Evolutionary conservation across 129 eudicot genomes (phyloP), one percentile per base, ranked within the genome.

Genomic region (Chrysanthemum lavandulifolium): DNA sequence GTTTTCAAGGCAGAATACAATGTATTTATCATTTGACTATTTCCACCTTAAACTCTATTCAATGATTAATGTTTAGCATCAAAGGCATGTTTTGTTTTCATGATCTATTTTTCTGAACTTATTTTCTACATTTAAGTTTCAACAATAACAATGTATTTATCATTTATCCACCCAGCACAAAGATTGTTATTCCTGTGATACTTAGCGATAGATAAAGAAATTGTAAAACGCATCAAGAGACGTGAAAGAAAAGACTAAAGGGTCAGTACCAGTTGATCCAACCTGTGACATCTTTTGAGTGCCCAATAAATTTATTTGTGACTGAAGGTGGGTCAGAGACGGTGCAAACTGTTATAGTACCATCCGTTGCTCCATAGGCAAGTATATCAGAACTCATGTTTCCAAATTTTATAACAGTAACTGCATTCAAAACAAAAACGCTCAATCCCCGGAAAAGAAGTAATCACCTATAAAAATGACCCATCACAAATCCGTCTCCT

Each of bases 261-360:
- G 88, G 80, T 53, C 84, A 83, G 82, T 85, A 87, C 92, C 88
- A 84, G 89, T 78, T 79, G 72, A 85, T 81, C 92, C 85, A 87
- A 94, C 98, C 98, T 86, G 98, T 94, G 86, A 94, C 97, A 82
- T 87, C 98, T 88, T 88, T 94, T 49, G 98, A 87, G 84, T 94
- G 98, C 56, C 98, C 98, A 13, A 74, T 82, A 71, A 94, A 84
- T 75, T 87, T 89, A 78, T 90, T 90, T 79, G 83, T 68, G 14
- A 86, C 58, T 13, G 91, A 76, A 78, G 98, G 96, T 62, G 98
- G 89, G 25, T 78, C 81, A 31, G 97, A 81, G 72, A 86, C 96
- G 9, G 80, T 85, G 85, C 93, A 90, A 21, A 94, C 97, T 40
- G 93, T 90, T 77, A 94, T 68, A 15, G 89, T 84, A 72, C 98